Base-by-base conservation (phyloP, 139 green algal genomes). In the Edaphochlamys debaryana region DNA sequence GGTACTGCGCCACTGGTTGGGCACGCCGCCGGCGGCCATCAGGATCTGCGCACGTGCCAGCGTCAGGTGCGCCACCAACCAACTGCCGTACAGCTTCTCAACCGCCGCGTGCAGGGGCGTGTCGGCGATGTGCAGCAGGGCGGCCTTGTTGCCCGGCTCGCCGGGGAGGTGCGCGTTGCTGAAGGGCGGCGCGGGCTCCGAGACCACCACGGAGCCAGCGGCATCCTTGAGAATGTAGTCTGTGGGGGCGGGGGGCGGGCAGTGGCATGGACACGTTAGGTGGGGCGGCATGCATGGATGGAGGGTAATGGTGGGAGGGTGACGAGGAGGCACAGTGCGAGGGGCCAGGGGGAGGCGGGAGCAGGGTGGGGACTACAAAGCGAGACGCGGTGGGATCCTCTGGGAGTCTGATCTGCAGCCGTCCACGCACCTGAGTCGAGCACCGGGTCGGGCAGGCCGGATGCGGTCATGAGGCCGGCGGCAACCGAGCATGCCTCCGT, bases 71-170 rank as follows among this genome's bases (percentile, higher is more conserved):
- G 87, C 87, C 20, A 88, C 83, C 48, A 72, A 45, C 87, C 87
- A 91, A 52, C 29, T 62, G 67, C 87, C 87, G 64, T 91, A 91
- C 83, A 91, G 84, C 36, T 36, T 37, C 67, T 87, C 68, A 45
- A 90, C 81, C 4, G 80, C 69, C 4, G 64, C 29, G 4, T 34
- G 63, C 29, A 68, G 52, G 34, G 79, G 81, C 23, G 70, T 67
- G 38, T 78, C 82, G 20, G 79, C 77, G 3, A 69, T 50, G 71
- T 84, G 64, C 7, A 37, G 1, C 25, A 88, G 30, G 32, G 78
- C 52, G 17, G 63, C 52, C 63, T 77, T 67, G 82, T 90, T 87
- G 48, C 41, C 52, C 1, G 86, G 77, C 40, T 83, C 64, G 15
- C 86, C 86, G 67, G 86, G 86, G 19, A 75, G 60, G 8, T 69